Evolutionary conservation across 345 rosid genomes (phyloP).

Genomic region (Laguncularia racemosa): DNA sequence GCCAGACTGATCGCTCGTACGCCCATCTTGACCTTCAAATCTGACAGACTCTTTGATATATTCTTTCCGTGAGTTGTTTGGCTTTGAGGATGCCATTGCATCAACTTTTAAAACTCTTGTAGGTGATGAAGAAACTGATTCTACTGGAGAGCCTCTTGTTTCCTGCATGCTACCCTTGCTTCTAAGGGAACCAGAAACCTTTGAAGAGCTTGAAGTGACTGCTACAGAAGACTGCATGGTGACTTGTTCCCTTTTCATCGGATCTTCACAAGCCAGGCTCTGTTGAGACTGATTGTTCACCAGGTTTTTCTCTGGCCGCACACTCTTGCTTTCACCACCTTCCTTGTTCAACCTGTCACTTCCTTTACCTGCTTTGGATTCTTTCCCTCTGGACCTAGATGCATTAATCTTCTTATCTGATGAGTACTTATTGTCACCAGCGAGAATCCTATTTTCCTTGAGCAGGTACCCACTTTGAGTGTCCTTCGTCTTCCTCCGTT

Average conservation of each 20-base stretch:
- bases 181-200: constrained; percentile 62
- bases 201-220: constrained; percentile 91
- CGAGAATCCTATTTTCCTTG: constrained; percentile 22
- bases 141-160: constrained; percentile 35
- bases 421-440: constrained; percentile 27
- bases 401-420: constrained; percentile 55
- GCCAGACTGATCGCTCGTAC: constrained; percentile 53
- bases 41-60: constrained; percentile 32
- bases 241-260: constrained; percentile 44
- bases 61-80: constrained; percentile 59
- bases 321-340: constrained; percentile 33
- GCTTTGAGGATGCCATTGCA: constrained; percentile 28
- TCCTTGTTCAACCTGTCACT: constrained; percentile 42
- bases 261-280: constrained; percentile 38
- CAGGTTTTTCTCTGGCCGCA: constrained; percentile 25
- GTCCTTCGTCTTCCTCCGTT: constrained; percentile 53
- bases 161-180: constrained; percentile 24
- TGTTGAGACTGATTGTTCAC: constrained; percentile 31
- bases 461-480: constrained; percentile 27
- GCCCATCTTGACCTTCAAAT: constrained; percentile 50
- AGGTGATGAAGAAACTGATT: constrained; percentile 51
- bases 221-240: constrained; percentile 40
- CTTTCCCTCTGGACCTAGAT: constrained; percentile 46
- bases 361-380: constrained; percentile 47
- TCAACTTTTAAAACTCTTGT: constrained; percentile 25